Conservation (phyloP, 345 rosid genomes). For the Eucalyptus coolabah region DNA sequence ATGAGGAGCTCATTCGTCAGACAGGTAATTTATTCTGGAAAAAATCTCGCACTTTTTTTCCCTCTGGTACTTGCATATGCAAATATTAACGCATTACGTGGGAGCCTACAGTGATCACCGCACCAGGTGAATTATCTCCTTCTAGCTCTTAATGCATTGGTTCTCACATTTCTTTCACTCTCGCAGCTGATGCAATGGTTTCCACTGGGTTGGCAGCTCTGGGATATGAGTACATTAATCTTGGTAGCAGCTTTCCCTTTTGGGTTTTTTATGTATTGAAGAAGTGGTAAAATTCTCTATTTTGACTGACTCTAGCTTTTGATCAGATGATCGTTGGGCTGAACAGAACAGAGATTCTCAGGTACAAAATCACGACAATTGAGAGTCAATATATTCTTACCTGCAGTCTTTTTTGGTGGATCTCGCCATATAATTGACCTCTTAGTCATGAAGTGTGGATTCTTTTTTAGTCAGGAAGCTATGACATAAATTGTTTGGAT, state of each 20-base stretch:
- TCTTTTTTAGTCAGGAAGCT: background rate
- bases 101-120: background rate
- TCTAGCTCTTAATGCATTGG: background rate
- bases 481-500: background rate
- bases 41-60: background rate
- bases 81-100: background rate
- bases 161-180: background rate
- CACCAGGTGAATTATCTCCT: background rate
- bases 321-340: constrained; percentile 38
- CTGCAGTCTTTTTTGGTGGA: background rate
- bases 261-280: background rate
- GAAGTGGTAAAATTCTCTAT: background rate
- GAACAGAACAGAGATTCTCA: constrained; percentile 18
- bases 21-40: constrained; percentile 8
- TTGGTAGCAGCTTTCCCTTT: constrained; percentile 8
- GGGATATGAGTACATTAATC: constrained; percentile 31
- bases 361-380: background rate
- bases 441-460: background rate
- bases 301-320: background rate
- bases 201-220: constrained; percentile 26
- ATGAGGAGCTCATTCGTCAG: constrained; percentile 20
- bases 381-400: background rate
- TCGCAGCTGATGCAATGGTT: constrained; percentile 32
- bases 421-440: background rate
- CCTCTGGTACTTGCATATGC: background rate